phyloP scores from a whole-genome alignment of 371 early-diverging fungal genomes.

The Gilbertella persicaria region DNA sequence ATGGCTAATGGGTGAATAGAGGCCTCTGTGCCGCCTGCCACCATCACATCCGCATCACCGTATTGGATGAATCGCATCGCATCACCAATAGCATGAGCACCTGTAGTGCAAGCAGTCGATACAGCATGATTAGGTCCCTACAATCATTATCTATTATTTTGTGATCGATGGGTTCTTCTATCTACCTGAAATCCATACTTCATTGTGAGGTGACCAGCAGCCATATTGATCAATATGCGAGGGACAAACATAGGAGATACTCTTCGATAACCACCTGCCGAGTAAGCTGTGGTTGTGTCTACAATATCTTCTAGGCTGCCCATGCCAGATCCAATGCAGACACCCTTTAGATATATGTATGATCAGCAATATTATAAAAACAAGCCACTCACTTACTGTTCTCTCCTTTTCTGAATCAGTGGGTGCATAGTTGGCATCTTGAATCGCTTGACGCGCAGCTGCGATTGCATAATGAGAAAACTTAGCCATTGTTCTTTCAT shows the following conservation, averaged over 20 bases:
- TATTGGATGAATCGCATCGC: slow-evolving; percentile 89
- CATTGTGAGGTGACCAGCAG: slow-evolving; percentile 92
- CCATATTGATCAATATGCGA: slow-evolving; percentile 89
- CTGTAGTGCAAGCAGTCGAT: slow-evolving; percentile 95
- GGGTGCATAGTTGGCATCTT: slow-evolving; percentile 76
- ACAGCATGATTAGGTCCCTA: slow-evolving; percentile 92
- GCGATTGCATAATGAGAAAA: slow-evolving; percentile 90
- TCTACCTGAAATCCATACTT: slow-evolving; percentile 77
- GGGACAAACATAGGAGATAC: slow-evolving; percentile 94
- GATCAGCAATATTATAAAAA: neutral
- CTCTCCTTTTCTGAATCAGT: slow-evolving; percentile 59
- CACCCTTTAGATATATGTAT: slow-evolving; percentile 62
- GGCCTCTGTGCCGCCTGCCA: slow-evolving; percentile 94
- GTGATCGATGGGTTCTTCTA: neutral
- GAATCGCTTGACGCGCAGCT: slow-evolving; percentile 85
- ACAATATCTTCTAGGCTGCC: slow-evolving; percentile 89
- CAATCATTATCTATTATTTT: neutral
- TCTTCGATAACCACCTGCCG: slow-evolving; percentile 65
- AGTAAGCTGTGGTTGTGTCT: slow-evolving; percentile 54
- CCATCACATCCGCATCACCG: slow-evolving; percentile 95
- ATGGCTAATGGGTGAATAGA: slow-evolving; percentile 83
- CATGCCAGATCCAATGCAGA: slow-evolving; percentile 91
- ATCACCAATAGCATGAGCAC: slow-evolving; percentile 93
- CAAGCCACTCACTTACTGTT: slow-evolving; percentile 38
- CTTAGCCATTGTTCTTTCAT: slow-evolving; percentile 73